phyloP scores from a whole-genome alignment of 768 basidiomycete species.

The Lactarius quietus region DNA sequence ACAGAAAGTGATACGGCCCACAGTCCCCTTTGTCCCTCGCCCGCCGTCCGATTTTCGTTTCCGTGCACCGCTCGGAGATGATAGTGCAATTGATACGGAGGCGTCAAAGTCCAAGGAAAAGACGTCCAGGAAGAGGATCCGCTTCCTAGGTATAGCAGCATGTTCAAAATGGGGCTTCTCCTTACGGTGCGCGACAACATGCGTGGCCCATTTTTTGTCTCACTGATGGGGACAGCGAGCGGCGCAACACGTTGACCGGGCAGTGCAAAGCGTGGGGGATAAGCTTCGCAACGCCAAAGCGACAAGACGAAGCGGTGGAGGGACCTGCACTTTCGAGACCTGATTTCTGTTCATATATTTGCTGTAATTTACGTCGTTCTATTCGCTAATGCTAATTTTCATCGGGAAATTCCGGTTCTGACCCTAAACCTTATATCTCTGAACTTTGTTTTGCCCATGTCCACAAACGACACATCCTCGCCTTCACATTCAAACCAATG shows the following conservation, averaged over 20 bases:
- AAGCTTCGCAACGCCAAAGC: conserved; percentile 11
- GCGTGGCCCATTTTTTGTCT: neutral
- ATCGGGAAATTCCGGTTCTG: conserved; percentile 10
- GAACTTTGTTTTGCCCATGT: conserved; percentile 17
- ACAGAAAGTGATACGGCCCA: neutral
- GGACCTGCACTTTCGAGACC: neutral
- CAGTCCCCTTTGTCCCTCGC: conserved; percentile 11
- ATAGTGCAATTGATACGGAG: neutral
- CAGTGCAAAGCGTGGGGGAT: conserved; percentile 9
- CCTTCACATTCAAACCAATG: conserved; percentile 31
- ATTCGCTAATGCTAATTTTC: neutral
- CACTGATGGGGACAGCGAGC: conserved; percentile 7
- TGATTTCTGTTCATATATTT: neutral
- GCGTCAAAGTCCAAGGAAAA: neutral
- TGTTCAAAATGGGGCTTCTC: conserved; percentile 22
- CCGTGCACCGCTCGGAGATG: neutral
- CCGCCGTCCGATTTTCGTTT: conserved; percentile 1
- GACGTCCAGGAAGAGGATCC: neutral
- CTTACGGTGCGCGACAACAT: conserved; percentile 9
- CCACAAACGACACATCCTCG: neutral
- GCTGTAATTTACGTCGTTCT: neutral
- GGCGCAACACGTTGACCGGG: conserved; percentile 15
- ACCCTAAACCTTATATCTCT: conserved; percentile 12
- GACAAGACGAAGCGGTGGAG: neutral
- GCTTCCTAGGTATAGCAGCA: conserved; percentile 14